Percentiles rank a stretch among this genome's conserved stretches.
Conservation (phyloP, 192 early-diverging fungal genomes). For the Coemansia sp. region DNA sequence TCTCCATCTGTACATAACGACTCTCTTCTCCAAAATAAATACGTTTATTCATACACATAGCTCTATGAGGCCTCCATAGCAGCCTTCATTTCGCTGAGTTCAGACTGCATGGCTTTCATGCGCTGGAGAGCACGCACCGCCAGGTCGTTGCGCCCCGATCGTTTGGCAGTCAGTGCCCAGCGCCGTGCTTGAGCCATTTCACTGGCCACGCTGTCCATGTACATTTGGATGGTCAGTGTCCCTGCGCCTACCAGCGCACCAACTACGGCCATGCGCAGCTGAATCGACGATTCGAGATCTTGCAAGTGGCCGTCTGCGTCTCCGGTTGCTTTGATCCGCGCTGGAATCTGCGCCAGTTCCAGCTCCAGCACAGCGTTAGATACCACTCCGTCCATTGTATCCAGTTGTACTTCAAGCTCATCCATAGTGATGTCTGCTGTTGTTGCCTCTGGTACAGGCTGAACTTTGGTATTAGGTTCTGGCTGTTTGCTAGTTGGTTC, state of each 20-base stretch:
- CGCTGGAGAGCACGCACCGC: conserved; percentile 42
- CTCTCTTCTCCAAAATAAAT: too few relatives aligned
- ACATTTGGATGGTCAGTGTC: conserved; percentile 31
- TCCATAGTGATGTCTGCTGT: conserved; percentile 3
- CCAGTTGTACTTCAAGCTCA: conserved; percentile 30
- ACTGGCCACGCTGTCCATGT: conserved; percentile 28
- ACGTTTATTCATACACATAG: conserved; percentile 1
- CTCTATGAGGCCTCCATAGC: conserved; percentile 24
- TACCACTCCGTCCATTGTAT: conserved; percentile 25
- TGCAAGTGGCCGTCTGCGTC: conserved; percentile 16
- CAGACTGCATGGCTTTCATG: conserved; percentile 47
- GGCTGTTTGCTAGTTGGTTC: background rate
- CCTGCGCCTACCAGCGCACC: conserved; percentile 47
- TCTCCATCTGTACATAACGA: conserved; percentile 32
- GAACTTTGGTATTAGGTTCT: background rate
- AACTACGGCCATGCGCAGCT: conserved; percentile 48
- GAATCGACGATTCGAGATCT: conserved; percentile 36
- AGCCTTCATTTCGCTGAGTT: conserved; percentile 39
- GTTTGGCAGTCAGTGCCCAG: conserved; percentile 46
- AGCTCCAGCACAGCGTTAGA: conserved; percentile 49
- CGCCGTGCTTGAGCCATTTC: conserved; percentile 28
- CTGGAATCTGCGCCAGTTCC: conserved; percentile 41
- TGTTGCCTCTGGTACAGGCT: background rate
- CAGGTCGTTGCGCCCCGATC: conserved; percentile 28
- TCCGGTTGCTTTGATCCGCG: conserved; percentile 12